Base-by-base conservation (phyloP, 2,329 filamentous ascomycete species). In the Pseudonectria buxi region DNA sequence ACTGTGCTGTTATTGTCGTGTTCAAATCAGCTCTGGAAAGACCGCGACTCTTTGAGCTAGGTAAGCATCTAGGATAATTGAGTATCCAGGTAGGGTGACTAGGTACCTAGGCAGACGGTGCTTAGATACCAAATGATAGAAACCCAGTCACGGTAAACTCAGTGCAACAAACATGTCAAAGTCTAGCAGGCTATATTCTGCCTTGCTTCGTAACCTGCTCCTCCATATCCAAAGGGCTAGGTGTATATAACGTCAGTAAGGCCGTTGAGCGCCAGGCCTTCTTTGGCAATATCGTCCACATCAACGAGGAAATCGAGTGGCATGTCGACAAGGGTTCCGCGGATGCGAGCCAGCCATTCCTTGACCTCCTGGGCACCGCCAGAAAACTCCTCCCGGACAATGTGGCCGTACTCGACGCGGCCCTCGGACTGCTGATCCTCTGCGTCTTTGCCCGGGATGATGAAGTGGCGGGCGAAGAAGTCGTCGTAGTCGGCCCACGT, bases 261-360 rank as follows among this genome's bases (percentile, higher is more conserved):
- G 16, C 72, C 69, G 63, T 89, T 88, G 45, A 88, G 62, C 14
- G 74, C 71, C 51, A 94, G 51, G 0, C 88, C 87, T 49, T 87
- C 77, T 69, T 88, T 81, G 4, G 89, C 90, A 58, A 95, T 81
- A 58, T 95, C 88, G 51, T 86, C 76, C 7, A 77, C 74, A 24
- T 88, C 83, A 51, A 83, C 81, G 58, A 95, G 66, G 67, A 95
- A 95, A 46, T 86, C 69, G 49, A 95, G 67, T 18, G 88, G 87
- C 89, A 95, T 95, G 68, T 95, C 86, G 7, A 95, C 83, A 30
- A 88, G 62, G 7, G 74, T 84, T 3, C 84, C 84, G 41, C 78
- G 73, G 26, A 89, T 68, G 35, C 75, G 70, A 36, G 71, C 69
- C 36, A 89, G 64, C 63, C 78, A 73, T 33, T 81, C 76, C 64